These are phyloP conservation scores for Thalassiosira sp. DNA, from an alignment of 352 stramenopile genomes.

Conservation along the genomic window DNA sequence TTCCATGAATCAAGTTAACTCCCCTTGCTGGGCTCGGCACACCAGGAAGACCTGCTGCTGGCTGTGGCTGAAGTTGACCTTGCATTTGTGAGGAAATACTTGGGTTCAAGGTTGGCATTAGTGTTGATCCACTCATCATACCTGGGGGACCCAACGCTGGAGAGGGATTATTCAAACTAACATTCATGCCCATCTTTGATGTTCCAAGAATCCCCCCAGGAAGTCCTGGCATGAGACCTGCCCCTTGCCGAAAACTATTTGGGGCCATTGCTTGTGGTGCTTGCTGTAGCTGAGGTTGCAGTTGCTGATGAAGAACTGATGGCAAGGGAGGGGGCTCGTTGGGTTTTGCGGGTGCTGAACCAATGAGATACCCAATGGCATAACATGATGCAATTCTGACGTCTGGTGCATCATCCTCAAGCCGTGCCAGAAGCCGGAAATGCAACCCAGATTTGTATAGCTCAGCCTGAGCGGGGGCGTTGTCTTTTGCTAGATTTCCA, in stretches of 20 bases:
- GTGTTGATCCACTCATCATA: slow-evolving; percentile 1
- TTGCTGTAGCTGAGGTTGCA: slow-evolving; percentile 7
- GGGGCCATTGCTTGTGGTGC: slow-evolving; percentile 18
- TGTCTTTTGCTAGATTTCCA: slow-evolving; percentile 93
- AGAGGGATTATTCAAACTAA: slow-evolving; percentile 8
- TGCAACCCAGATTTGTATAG: slow-evolving; percentile 88
- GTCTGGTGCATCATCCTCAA: slow-evolving; percentile 88
- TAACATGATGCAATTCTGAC: slow-evolving; percentile 92
- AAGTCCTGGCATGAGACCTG: slow-evolving; percentile 8
- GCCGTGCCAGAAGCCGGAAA: slow-evolving; percentile 83
- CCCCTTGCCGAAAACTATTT: slow-evolving; percentile 17
- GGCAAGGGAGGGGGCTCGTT: slow-evolving; percentile 13
- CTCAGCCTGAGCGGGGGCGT: slow-evolving; percentile 87
- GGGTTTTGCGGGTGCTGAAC: slow-evolving; percentile 47
- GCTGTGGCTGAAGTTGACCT: slow-evolving; percentile 10
- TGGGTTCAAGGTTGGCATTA: slow-evolving; percentile 16
- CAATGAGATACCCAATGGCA: slow-evolving; percentile 90
- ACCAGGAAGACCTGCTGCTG: slow-evolving; percentile 19
- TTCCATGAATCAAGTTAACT: slow-evolving; percentile 15
- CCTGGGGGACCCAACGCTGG: too few relatives aligned
- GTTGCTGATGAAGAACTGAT: slow-evolving; percentile 33
- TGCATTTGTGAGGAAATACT: background rate
- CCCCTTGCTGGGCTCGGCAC: slow-evolving; percentile 17
- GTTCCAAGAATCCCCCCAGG: slow-evolving; percentile 16
- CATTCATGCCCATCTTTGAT: slow-evolving; percentile 16